Conservation (phyloP, 2,329 filamentous ascomycete species). For the Cladosporium sp. region DNA sequence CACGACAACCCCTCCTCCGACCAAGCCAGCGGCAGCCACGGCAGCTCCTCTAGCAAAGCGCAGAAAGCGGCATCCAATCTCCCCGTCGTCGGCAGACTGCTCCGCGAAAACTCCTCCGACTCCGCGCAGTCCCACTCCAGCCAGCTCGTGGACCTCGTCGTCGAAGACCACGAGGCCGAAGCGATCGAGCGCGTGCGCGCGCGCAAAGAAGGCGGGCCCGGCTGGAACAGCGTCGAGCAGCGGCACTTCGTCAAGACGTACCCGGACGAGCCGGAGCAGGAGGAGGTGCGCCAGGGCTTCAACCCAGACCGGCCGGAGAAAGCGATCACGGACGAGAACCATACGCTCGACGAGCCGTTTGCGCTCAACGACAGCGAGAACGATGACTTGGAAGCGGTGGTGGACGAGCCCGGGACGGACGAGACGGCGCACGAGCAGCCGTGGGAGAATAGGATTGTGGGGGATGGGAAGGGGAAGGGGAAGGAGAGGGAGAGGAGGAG, state of each 20-base stretch:
- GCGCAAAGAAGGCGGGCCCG: slow-evolving; percentile 56
- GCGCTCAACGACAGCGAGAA: slow-evolving; percentile 37
- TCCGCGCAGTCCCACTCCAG: slow-evolving; percentile 49
- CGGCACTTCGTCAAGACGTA: slow-evolving; percentile 51
- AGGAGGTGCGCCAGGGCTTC: slow-evolving; percentile 50
- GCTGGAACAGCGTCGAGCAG: slow-evolving; percentile 51
- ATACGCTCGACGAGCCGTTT: slow-evolving; percentile 42
- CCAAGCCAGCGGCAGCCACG: slow-evolving; percentile 20
- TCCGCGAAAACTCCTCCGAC: slow-evolving; percentile 44
- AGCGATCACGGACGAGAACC: slow-evolving; percentile 37
- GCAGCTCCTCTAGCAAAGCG: slow-evolving; percentile 3
- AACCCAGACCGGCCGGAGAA: slow-evolving; percentile 43
- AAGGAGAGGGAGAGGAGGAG: slow-evolving; percentile 5
- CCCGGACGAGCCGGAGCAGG: slow-evolving; percentile 41
- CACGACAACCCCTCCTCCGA: slow-evolving; percentile 22
- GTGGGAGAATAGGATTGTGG: slow-evolving; percentile 21
- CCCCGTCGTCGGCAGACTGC: slow-evolving; percentile 33
- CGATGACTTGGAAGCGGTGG: slow-evolving; percentile 20
- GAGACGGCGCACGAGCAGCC: slow-evolving; percentile 24
- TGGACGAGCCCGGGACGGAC: slow-evolving; percentile 19
- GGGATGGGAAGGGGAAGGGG: slow-evolving; percentile 1
- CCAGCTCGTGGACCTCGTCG: slow-evolving; percentile 61
- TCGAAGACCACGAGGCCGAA: slow-evolving; percentile 59
- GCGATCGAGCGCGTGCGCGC: slow-evolving; percentile 56
- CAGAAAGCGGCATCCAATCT: slow-evolving; percentile 18